These are phyloP conservation scores for Viola pubescens DNA, from an alignment of 441 rosid species.

Conservation along the genomic window DNA sequence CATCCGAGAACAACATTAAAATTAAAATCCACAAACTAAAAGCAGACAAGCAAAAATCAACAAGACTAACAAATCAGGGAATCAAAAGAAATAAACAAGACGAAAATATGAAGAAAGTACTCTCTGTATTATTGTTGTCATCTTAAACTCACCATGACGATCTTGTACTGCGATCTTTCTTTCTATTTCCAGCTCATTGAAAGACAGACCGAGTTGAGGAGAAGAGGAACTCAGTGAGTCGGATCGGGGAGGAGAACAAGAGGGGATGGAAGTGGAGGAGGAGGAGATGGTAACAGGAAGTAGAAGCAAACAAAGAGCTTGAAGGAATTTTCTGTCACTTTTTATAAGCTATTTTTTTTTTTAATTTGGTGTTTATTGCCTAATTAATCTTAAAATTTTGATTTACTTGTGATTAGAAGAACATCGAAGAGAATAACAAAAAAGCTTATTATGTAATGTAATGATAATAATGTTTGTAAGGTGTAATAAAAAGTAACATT, in stretches of 20 bases:
- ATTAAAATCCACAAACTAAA: too few relatives aligned
- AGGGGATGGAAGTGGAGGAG: neutral
- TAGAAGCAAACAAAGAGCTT: constrained; percentile 21
- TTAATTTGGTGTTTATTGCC: neutral
- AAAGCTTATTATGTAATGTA: constrained; percentile 11
- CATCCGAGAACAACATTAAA: too few relatives aligned
- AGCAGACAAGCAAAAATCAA: constrained; percentile 10
- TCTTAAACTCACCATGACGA: constrained; percentile 38
- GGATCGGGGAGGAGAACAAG: constrained; percentile 36
- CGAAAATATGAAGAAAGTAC: too few relatives aligned
- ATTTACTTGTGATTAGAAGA: neutral
- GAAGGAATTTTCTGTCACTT: neutral
- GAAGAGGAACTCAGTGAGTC: constrained; percentile 26
- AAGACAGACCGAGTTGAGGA: constrained; percentile 15
- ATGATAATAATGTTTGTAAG: neutral
- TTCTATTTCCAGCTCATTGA: constrained; percentile 37
- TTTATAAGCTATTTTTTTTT: too few relatives aligned
- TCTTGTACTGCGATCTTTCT: constrained; percentile 34
- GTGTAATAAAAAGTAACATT: constrained; percentile 9
- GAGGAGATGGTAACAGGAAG: constrained; percentile 23
- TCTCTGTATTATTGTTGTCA: neutral
- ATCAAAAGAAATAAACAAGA: constrained; percentile 1
- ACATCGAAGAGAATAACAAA: neutral
- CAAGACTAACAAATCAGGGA: constrained; percentile 12
- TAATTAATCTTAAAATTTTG: neutral